These are phyloP conservation scores for Phoma sp. DNA, from an alignment of 2,329 filamentous ascomycete species.

Conservation along the genomic window DNA sequence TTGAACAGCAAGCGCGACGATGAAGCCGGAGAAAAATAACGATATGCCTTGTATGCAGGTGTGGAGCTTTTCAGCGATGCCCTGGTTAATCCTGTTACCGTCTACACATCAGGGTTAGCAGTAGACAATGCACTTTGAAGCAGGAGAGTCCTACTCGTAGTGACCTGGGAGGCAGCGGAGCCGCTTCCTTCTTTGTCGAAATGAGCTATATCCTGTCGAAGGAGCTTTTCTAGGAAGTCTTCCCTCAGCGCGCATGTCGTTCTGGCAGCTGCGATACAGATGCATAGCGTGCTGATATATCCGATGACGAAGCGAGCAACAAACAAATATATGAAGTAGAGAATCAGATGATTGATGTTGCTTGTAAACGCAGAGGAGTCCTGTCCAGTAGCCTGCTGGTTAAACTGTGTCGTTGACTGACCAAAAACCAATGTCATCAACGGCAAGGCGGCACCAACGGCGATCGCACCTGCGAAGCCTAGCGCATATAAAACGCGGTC, in stretches of 20 bases:
- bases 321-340: conserved; percentile 37
- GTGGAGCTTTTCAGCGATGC: conserved; percentile 41
- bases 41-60: conserved; percentile 49
- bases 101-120: conserved; percentile 2
- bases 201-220: conserved; percentile 39
- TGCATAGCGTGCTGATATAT: conserved; percentile 74
- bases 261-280: conserved; percentile 68
- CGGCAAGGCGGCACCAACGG: conserved; percentile 72
- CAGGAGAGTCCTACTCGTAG: conserved; percentile 2
- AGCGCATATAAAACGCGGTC: conserved; percentile 10
- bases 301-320: conserved; percentile 66
- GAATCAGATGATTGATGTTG: conserved; percentile 18
- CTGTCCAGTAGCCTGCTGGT: conserved; percentile 16
- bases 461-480: conserved; percentile 57
- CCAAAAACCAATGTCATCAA: conserved; percentile 66
- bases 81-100: conserved; percentile 22
- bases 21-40: conserved; percentile 78
- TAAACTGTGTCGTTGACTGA: conserved; percentile 22
- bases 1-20: conserved; percentile 87
- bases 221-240: conserved; percentile 66
- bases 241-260: conserved; percentile 47
- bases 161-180: conserved; percentile 24
- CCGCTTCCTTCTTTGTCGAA: conserved; percentile 27
- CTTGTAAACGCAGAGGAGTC: conserved; percentile 10
- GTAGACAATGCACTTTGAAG: not conserved